Evolutionary conservation across 1,284 basidiomycete species (phyloP).

Genomic region (Malassezia cuniculi): DNA sequence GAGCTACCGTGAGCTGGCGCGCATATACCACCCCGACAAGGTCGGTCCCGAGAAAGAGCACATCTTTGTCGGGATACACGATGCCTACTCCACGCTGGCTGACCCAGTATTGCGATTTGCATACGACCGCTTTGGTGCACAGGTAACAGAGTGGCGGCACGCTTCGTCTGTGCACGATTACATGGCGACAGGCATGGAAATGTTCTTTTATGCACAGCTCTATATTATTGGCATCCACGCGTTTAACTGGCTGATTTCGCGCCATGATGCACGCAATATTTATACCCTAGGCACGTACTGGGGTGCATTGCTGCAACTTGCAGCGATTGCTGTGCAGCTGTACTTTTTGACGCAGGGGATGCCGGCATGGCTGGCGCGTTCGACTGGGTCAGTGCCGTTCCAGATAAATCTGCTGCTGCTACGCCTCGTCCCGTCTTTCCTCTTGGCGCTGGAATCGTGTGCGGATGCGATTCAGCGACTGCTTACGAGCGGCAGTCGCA

Average conservation of each 20-base stretch:
- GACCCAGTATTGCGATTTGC: constrained; percentile 4
- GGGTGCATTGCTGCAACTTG: constrained; percentile 3
- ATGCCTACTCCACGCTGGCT: constrained; percentile 1
- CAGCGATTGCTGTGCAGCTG: neutral
- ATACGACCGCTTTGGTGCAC: constrained; percentile 9
- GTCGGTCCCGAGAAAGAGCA: constrained; percentile 1
- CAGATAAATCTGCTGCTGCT: neutral
- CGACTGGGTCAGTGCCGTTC: neutral
- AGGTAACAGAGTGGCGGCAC: neutral
- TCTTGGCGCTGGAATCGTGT: constrained; percentile 5
- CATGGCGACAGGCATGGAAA: constrained; percentile 1
- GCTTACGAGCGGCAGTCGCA: neutral
- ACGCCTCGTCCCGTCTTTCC: neutral
- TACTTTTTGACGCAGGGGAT: neutral
- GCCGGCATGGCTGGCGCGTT: neutral
- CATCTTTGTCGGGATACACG: constrained; percentile 4
- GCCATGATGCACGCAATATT: neutral
- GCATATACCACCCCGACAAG: constrained; percentile 12
- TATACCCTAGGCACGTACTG: constrained; percentile 1
- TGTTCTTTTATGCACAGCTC: neutral
- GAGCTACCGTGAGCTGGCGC: constrained; percentile 5
- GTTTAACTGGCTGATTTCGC: neutral
- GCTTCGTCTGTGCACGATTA: constrained; percentile 5
- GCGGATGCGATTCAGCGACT: neutral
- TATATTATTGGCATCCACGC: constrained; percentile 1